A percentile compares a stretch with the other conserved stretches of the same genome.
Conservation (phyloP, 345 rosid genomes). For the Gossypium bickii region DNA sequence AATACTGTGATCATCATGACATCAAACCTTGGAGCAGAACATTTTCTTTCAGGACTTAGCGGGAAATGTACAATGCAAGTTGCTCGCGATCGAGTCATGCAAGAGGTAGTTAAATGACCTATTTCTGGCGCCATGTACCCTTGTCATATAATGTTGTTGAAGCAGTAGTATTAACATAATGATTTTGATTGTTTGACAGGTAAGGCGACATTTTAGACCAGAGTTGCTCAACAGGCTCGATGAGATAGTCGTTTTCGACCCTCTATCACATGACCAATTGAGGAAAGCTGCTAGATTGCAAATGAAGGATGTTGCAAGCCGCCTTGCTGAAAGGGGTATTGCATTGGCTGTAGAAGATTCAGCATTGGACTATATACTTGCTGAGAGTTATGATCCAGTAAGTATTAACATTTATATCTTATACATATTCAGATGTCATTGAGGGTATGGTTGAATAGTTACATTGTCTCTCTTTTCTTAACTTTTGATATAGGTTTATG, state of each 20-base stretch:
- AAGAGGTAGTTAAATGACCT: constrained; percentile 38
- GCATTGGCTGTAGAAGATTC: constrained; percentile 84
- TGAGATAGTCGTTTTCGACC: constrained; percentile 86
- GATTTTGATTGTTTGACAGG: constrained; percentile 27
- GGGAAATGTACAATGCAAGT: constrained; percentile 77
- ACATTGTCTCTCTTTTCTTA: not conserved
- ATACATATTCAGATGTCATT: not conserved
- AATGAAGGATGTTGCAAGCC: constrained; percentile 75
- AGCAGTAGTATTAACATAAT: not conserved
- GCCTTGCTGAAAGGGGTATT: constrained; percentile 81
- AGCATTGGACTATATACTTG: constrained; percentile 62
- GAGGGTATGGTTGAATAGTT: not conserved
- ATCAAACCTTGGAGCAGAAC: constrained; percentile 89
- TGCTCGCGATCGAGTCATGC: constrained; percentile 79
- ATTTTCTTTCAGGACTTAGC: constrained; percentile 59
- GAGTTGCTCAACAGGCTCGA: constrained; percentile 86
- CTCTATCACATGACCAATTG: constrained; percentile 83
- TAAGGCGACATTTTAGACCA: constrained; percentile 77
- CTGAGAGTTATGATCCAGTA: constrained; percentile 87
- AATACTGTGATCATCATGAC: constrained; percentile 89
- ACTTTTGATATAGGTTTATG: constrained; percentile 39
- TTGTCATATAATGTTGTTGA: not conserved
- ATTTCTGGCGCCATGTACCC: not conserved
- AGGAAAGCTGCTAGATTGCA: constrained; percentile 74
- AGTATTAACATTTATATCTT: constrained; percentile 21